phyloP scores from a whole-genome alignment of 148 eudicot species.

The Camellia lanceoleosa region DNA sequence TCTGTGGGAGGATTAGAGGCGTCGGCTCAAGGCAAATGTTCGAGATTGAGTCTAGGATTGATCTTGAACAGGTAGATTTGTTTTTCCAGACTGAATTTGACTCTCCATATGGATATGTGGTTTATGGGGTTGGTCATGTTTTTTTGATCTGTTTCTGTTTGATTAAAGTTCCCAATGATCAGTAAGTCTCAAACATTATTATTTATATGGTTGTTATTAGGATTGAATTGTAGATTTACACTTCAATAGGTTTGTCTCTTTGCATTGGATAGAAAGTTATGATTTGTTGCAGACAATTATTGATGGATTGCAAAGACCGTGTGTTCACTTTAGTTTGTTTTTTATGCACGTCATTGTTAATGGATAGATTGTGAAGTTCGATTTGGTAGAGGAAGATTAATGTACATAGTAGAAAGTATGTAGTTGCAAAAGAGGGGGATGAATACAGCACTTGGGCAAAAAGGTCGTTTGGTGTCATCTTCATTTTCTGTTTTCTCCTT shows the following conservation, averaged over 20 bases:
- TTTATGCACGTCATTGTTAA: background rate
- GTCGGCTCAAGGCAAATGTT: slow-evolving; percentile 37
- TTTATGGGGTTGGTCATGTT: background rate
- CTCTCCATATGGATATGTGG: background rate
- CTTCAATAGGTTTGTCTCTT: background rate
- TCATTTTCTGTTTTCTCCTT: too few relatives aligned
- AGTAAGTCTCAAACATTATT: background rate
- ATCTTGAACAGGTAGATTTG: slow-evolving; percentile 59
- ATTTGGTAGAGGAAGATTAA: background rate
- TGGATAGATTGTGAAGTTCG: background rate
- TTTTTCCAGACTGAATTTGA: background rate
- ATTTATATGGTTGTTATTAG: background rate
- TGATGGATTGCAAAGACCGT: background rate
- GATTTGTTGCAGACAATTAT: background rate
- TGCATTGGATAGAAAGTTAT: too few relatives aligned
- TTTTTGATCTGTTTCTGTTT: slow-evolving; percentile 12
- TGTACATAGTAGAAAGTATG: background rate
- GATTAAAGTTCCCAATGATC: background rate
- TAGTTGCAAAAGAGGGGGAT: background rate
- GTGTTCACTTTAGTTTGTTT: background rate
- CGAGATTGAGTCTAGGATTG: slow-evolving; percentile 49
- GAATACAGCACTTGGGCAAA: background rate
- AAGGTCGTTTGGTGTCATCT: background rate
- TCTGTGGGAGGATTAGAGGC: slow-evolving; percentile 59
- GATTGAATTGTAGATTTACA: background rate